These are phyloP conservation scores for Rhododendron williamsianum DNA, from an alignment of 148 eudicot genomes.

Conservation along the genomic window DNA sequence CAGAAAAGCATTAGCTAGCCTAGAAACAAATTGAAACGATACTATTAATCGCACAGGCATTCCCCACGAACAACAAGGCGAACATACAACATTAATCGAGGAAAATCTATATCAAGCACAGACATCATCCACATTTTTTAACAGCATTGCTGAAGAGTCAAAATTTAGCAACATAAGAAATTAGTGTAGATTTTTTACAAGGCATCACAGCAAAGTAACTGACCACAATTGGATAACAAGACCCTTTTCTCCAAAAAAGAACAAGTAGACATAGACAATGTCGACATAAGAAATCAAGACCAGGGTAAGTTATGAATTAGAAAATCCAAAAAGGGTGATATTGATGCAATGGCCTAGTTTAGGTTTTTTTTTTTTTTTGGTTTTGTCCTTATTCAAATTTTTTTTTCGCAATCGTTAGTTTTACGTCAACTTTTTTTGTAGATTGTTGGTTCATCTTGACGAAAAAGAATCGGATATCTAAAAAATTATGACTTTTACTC, in stretches of 20 bases:
- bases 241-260: neutral
- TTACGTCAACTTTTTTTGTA: no score
- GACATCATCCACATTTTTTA: neutral
- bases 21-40: neutral
- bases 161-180: neutral
- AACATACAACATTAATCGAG: neutral
- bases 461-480: neutral
- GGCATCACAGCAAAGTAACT: neutral
- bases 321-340: neutral
- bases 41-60: neutral
- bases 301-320: neutral
- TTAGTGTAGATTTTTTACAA: neutral
- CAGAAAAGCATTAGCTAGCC: neutral
- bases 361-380: no score
- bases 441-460: no score
- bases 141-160: neutral
- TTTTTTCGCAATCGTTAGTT: no score
- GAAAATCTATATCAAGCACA: neutral
- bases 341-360: neutral
- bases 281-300: neutral
- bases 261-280: neutral
- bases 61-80: neutral
- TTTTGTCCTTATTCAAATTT: no score
- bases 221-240: neutral
- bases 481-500: no score